Percentiles rank a stretch among this genome's conserved stretches.
Evolutionary conservation across 73 alveolate genomes (phyloP).

Genomic region (Paramecium sonneborni): DNA sequence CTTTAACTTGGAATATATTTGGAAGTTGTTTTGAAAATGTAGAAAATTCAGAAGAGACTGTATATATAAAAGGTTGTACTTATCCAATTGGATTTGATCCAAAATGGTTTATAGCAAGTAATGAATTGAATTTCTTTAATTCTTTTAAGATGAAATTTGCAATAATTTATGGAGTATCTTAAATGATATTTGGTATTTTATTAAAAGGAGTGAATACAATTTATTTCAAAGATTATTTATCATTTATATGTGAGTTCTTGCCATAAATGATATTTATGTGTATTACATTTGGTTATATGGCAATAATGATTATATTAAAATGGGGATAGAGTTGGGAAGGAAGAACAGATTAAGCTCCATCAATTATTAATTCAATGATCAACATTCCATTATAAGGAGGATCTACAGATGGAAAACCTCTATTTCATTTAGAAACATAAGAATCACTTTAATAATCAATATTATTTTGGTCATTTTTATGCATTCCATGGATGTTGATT

Average conservation of each 20-base stretch:
- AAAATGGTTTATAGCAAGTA: constrained; percentile 91
- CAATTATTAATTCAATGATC: constrained; percentile 92
- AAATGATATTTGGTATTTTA: constrained; percentile 94
- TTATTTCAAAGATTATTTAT: constrained; percentile 84
- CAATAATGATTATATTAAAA: constrained; percentile 86
- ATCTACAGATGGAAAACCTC: constrained; percentile 83
- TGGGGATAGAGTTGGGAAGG: constrained; percentile 91
- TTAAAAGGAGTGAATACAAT: constrained; percentile 90
- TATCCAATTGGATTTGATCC: constrained; percentile 98
- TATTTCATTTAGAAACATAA: constrained; percentile 76
- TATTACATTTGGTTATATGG: constrained; percentile 95
- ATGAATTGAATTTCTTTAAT: constrained; percentile 92
- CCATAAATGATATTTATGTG: constrained; percentile 92
- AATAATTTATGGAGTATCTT: constrained; percentile 94
- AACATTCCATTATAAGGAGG: constrained; percentile 91
- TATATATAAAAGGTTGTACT: constrained; percentile 65
- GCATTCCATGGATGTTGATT: constrained; percentile 95
- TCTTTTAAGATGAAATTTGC: constrained; percentile 97
- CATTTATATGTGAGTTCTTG: constrained; percentile 90
- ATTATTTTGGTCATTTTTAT: constrained; percentile 81
- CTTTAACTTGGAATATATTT: constrained; percentile 89
- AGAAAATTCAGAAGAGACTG: constrained; percentile 62
- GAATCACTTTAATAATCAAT: constrained; percentile 77
- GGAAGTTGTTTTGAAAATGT: constrained; percentile 82
- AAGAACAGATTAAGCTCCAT: constrained; percentile 91